These are phyloP conservation scores for Avena eriantha DNA, from an alignment of 176 grass and related monocot species.

Conservation along the genomic window DNA sequence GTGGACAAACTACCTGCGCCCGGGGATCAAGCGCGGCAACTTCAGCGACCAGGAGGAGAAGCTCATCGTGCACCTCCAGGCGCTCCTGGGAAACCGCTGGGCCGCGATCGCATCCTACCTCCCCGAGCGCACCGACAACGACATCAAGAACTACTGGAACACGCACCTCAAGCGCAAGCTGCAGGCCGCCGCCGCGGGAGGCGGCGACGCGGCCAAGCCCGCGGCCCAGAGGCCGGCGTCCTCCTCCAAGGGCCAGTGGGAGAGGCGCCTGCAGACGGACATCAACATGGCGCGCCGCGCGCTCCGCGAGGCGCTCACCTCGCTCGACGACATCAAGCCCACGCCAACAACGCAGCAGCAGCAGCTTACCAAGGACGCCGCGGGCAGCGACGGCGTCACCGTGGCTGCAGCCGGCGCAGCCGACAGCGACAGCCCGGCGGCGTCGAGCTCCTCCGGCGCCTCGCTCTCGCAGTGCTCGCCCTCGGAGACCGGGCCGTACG, in stretches of 20 bases:
- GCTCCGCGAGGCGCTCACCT: constrained; percentile 63
- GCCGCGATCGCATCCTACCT: constrained; percentile 94
- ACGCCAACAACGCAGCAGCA: neutral
- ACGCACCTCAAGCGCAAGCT: constrained; percentile 93
- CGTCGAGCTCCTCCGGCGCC: constrained; percentile 45
- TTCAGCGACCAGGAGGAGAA: constrained; percentile 91
- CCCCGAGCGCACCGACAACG: constrained; percentile 92
- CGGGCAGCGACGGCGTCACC: neutral
- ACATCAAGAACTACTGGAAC: constrained; percentile 99
- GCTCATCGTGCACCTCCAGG: constrained; percentile 96
- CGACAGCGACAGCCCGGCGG: constrained; percentile 35
- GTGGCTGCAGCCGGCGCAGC: neutral
- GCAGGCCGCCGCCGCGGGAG: neutral
- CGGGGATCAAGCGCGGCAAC: constrained; percentile 89
- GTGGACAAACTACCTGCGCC: constrained; percentile 92
- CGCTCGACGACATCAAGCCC: constrained; percentile 47
- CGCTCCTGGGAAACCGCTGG: constrained; percentile 87
- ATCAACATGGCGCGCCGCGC: constrained; percentile 76
- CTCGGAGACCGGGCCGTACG: constrained; percentile 40
- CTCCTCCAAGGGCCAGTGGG: constrained; percentile 83
- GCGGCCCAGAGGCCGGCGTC: constrained; percentile 37
- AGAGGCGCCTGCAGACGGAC: constrained; percentile 79
- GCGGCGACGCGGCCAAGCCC: constrained; percentile 10
- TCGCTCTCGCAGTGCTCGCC: constrained; percentile 47
- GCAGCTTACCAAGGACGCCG: neutral